Evolutionary conservation across 305 asterid species (phyloP).

Genomic region (Solanum chacoense): DNA sequence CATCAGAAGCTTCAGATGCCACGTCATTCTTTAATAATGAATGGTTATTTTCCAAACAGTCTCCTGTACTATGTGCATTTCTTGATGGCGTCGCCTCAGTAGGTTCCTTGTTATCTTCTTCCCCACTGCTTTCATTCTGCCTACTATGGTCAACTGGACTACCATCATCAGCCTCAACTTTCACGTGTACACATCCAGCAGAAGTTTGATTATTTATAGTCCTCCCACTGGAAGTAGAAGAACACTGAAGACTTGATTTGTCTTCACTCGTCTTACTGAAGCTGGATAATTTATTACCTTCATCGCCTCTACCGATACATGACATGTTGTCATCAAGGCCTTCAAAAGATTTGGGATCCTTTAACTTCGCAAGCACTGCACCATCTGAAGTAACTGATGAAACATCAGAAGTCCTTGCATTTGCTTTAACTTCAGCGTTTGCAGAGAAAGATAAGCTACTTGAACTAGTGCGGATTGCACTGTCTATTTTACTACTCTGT

Average conservation of each 20-base stretch:
- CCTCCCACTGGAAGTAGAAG: conserved; percentile 6
- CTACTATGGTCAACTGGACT: conserved; percentile 19
- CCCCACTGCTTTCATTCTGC: conserved; percentile 16
- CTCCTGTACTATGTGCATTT: conserved; percentile 16
- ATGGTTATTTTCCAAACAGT: conserved; percentile 20
- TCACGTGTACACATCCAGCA: conserved; percentile 18
- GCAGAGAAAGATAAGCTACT: conserved; percentile 44
- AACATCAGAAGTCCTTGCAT: conserved; percentile 38
- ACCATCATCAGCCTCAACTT: conserved; percentile 24
- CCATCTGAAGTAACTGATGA: conserved; percentile 38
- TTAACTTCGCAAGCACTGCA: conserved; percentile 33
- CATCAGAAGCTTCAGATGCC: conserved; percentile 22
- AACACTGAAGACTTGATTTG: conserved; percentile 9
- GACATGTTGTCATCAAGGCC: conserved; percentile 55
- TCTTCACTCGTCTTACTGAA: conserved; percentile 5
- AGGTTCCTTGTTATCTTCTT: conserved; percentile 21
- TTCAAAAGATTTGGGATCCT: conserved; percentile 31
- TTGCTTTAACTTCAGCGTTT: conserved; percentile 37
- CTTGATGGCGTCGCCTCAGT: conserved; percentile 14
- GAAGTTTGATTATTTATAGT: conserved; percentile 4
- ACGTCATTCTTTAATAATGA: conserved; percentile 16
- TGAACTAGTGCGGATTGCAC: conserved; percentile 36
- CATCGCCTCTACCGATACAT: conserved; percentile 33
- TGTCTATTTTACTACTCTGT: conserved; percentile 35
- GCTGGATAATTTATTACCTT: conserved; percentile 13